These are phyloP conservation scores for Pseudogymnoascus sp. DNA, from an alignment of 2,329 filamentous ascomycete genomes.

Conservation along the genomic window DNA sequence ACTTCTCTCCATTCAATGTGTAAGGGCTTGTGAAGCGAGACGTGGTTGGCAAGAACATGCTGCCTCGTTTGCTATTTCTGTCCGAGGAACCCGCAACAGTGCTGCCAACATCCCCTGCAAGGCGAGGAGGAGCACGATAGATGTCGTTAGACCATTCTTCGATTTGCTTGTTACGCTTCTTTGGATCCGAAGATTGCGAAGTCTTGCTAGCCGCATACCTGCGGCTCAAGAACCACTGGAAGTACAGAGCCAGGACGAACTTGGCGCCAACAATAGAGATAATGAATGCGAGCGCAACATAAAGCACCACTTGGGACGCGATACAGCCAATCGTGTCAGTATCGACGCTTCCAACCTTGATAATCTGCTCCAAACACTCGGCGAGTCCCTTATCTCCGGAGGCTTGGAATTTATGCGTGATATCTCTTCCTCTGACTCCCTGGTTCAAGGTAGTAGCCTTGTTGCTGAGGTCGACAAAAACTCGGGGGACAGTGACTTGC, in stretches of 20 bases:
- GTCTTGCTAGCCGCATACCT: constrained; percentile 81
- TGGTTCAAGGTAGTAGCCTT: constrained; percentile 52
- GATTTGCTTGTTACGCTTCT: constrained; percentile 84
- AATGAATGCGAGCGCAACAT: constrained; percentile 87
- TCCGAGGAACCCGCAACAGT: constrained; percentile 56
- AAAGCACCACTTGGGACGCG: constrained; percentile 92
- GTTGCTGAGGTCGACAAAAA: constrained; percentile 73
- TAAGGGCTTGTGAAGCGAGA: constrained; percentile 92
- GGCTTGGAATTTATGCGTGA: constrained; percentile 81
- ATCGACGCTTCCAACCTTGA: constrained; percentile 92
- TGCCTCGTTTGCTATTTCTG: constrained; percentile 69
- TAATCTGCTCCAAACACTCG: constrained; percentile 83
- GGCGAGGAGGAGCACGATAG: constrained; percentile 78
- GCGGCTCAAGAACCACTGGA: constrained; percentile 92
- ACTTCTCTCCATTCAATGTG: constrained; percentile 57
- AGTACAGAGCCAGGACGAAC: constrained; percentile 81
- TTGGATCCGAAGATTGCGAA: constrained; percentile 70
- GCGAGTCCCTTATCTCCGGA: constrained; percentile 72
- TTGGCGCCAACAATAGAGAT: constrained; percentile 78
- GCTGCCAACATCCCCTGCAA: constrained; percentile 67
- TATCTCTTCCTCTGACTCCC: constrained; percentile 72
- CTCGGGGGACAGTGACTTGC: constrained; percentile 66
- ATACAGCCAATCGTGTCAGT: constrained; percentile 97
- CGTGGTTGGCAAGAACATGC: constrained; percentile 75
- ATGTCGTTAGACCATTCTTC: constrained; percentile 98